A percentile compares a stretch with the other conserved stretches of the same genome.
Conservation (phyloP, 768 basidiomycete species). For the Tephrocybe sp. region DNA sequence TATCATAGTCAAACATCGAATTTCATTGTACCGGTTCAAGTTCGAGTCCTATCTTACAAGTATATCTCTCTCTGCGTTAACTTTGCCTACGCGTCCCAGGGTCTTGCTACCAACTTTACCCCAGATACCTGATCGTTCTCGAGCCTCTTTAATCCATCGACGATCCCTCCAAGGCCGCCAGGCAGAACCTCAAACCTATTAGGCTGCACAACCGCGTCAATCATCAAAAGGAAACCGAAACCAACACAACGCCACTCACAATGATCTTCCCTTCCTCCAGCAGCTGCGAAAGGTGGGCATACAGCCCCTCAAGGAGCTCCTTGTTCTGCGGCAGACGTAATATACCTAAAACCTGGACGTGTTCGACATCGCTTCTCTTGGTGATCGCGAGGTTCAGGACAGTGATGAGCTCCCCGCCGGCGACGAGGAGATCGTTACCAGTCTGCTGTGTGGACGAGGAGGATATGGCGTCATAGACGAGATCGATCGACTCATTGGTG, state of each 20-base stretch:
- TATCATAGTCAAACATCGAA: too few relatives aligned
- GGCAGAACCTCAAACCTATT: conserved; percentile 37
- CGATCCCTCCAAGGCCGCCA: conserved; percentile 36
- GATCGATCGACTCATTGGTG: conserved; percentile 17
- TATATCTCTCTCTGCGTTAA: too few relatives aligned
- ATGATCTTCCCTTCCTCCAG: conserved; percentile 28
- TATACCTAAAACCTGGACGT: conserved; percentile 15
- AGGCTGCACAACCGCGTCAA: conserved; percentile 26
- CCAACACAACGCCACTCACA: conserved; percentile 16
- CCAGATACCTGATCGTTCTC: conserved; percentile 36
- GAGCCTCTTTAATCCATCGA: conserved; percentile 34
- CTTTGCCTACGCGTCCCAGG: conserved; percentile 28
- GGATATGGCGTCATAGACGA: conserved; percentile 28
- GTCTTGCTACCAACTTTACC: conserved; percentile 40
- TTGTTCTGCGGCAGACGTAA: conserved; percentile 21
- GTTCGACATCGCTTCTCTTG: conserved; percentile 28
- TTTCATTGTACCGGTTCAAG: too few relatives aligned
- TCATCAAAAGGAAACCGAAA: not conserved
- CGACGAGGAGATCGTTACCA: conserved; percentile 28
- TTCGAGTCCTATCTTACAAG: too few relatives aligned
- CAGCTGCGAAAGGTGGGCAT: conserved; percentile 16
- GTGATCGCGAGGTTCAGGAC: conserved; percentile 33
- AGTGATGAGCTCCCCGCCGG: conserved; percentile 33
- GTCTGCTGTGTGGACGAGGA: conserved; percentile 21
- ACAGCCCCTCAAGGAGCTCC: conserved; percentile 14